A percentile compares a stretch with the other conserved stretches of the same genome.
phyloP scores from a whole-genome alignment of 495 filamentous ascomycete species.

The Neurospora sp. region DNA sequence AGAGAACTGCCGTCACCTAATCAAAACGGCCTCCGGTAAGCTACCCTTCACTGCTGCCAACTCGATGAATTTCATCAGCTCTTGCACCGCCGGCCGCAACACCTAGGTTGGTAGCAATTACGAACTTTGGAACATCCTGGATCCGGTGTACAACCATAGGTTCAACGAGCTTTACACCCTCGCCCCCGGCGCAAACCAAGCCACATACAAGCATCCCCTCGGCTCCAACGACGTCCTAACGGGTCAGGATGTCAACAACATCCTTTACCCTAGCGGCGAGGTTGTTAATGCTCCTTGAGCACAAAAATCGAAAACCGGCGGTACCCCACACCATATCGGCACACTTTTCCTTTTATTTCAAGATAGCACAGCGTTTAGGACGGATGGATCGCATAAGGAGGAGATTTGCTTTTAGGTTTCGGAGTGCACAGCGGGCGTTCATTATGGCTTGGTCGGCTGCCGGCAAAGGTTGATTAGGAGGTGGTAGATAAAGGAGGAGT shows the following conservation, averaged over 20 bases:
- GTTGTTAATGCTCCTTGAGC: background rate
- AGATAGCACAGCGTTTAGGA: background rate
- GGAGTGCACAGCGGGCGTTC: background rate
- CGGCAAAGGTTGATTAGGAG: too few species aligned
- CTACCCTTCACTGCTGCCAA: conserved; percentile 32
- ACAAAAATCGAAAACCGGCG: background rate
- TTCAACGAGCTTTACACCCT: conserved; percentile 30
- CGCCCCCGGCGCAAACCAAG: conserved; percentile 20
- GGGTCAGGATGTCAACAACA: background rate
- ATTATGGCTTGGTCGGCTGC: too few species aligned
- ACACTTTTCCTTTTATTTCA: background rate
- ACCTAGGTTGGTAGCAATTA: conserved; percentile 27
- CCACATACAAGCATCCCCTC: fast-evolving
- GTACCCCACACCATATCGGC: background rate
- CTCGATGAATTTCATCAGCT: conserved; percentile 32
- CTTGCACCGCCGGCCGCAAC: conserved; percentile 23
- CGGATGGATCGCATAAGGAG: background rate
- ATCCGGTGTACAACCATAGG: conserved; percentile 24
- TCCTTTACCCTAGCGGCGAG: background rate
- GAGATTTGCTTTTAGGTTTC: background rate
- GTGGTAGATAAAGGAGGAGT: too few species aligned
- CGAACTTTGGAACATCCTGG: conserved; percentile 27
- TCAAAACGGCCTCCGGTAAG: conserved; percentile 22
- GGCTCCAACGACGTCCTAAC: background rate
- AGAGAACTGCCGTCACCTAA: conserved; percentile 19